Percentiles rank a stretch among this genome's conserved stretches.
Conservation (phyloP, 129 eudicot species). For the Escallonia rubra region DNA sequence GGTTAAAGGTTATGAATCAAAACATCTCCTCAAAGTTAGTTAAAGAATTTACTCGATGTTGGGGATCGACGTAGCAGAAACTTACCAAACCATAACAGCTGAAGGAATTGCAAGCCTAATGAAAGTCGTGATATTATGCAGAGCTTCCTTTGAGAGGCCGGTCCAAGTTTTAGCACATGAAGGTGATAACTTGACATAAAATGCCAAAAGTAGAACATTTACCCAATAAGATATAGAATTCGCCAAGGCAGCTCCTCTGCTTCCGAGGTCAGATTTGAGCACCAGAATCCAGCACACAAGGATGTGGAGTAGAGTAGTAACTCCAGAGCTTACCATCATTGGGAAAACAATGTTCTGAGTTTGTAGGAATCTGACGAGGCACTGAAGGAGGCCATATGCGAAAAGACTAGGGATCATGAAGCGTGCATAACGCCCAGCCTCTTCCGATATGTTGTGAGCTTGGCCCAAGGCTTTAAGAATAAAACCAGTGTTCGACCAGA, state of each 20-base stretch:
- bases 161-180: conserved; percentile 70
- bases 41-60: too few species aligned
- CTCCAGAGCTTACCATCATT: conserved; percentile 62
- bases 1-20: neutral
- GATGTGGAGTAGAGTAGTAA: conserved; percentile 47
- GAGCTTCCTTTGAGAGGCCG: conserved; percentile 61
- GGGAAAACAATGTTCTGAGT: conserved; percentile 71
- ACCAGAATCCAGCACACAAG: conserved; percentile 67
- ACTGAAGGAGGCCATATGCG: conserved; percentile 60
- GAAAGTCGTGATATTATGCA: conserved; percentile 36
- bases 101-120: conserved; percentile 76
- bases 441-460: conserved; percentile 47
- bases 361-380: conserved; percentile 64
- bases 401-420: conserved; percentile 73
- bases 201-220: conserved; percentile 43
- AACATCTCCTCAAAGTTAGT: neutral
- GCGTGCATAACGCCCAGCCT: conserved; percentile 60
- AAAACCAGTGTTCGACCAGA: conserved; percentile 65
- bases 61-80: neutral
- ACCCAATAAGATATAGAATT: conserved; percentile 65
- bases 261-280: conserved; percentile 63
- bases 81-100: conserved; percentile 82
- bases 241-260: conserved; percentile 75
- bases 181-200: conserved; percentile 62
- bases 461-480: conserved; percentile 62